These are phyloP conservation scores for Filobasidium wieringae DNA, from an alignment of 768 basidiomycete species.

Conservation along the genomic window DNA sequence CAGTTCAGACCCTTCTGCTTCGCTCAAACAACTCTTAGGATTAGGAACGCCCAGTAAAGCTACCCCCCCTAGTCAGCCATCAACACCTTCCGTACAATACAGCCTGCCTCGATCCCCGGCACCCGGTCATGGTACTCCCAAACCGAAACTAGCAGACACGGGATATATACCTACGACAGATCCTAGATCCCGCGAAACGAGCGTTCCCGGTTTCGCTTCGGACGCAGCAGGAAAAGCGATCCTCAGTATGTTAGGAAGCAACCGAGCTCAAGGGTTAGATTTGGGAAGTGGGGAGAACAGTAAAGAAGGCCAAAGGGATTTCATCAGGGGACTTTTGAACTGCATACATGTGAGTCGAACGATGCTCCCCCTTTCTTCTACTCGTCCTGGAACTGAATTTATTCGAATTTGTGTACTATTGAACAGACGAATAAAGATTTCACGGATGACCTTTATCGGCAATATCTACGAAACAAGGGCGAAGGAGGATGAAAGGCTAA, in stretches of 20 bases:
- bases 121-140: background rate
- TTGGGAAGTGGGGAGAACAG: background rate
- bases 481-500: background rate
- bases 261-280: background rate
- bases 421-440: conserved; percentile 2
- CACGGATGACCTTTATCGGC: background rate
- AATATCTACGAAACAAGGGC: background rate
- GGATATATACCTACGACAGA: background rate
- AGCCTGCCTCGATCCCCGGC: background rate
- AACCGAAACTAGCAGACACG: background rate
- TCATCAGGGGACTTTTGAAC: background rate
- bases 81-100: background rate
- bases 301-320: background rate
- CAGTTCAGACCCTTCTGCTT: background rate
- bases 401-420: background rate
- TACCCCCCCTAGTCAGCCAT: background rate
- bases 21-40: background rate
- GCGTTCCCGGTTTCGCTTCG: background rate
- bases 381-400: too few relatives aligned
- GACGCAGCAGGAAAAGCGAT: background rate
- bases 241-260: background rate
- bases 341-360: conserved; percentile 5
- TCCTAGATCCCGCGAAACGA: background rate
- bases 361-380: too few relatives aligned
- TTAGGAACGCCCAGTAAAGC: background rate